Base-by-base conservation (phyloP, 306 rosid genomes). In the Vigna mungo region DNA sequence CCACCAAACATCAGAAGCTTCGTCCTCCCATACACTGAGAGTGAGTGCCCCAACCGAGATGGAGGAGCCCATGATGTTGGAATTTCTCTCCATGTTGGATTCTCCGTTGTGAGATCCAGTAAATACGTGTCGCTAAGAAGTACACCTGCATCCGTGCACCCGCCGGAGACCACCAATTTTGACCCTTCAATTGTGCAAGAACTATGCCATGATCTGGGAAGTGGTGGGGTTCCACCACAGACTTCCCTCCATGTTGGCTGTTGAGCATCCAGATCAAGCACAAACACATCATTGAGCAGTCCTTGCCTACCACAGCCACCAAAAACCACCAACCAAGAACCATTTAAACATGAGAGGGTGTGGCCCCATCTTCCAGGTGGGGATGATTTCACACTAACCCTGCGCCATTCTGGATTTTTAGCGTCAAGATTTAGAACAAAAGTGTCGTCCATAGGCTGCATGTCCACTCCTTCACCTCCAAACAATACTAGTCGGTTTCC, bases 341-440 rank as follows among this genome's bases (percentile, higher is more conserved):
- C 91, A 58, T 95, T 89, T 55, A 95, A 72, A 79, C 97, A 90
- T 4, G 99, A 92, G 36, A 95, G 92, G 0, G 97, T 95, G 85
- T 95, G 99, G 75, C 99, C 99, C 98, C 99, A 95, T 7, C 98
- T 89, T 43, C 99, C 99, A 0, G 99, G 99, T n/a, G 99, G 99
- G 59, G 99, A 92, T 72, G 96, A 87, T 85, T 88, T 84, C 78
- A 95, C 98, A 7, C 87, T 91, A 65, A 95, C 85, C 86, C 94
- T 86, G 61, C 86, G 75, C 99, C 99, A 95, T 83, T 88, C 89
- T 5, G 97, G 98, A 82, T 89, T 84, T 71, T 89, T 84, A 63
- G 97, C 88, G 83, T 95, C 99, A 25, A 95, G 97, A 78, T 95
- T 88, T 72, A 95, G 98, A 76, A 95, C 96, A 64, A 91, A 95